These are phyloP conservation scores for Parastagonospora nodorum DNA, from an alignment of 2,329 filamentous ascomycete species.

Conservation along the genomic window DNA sequence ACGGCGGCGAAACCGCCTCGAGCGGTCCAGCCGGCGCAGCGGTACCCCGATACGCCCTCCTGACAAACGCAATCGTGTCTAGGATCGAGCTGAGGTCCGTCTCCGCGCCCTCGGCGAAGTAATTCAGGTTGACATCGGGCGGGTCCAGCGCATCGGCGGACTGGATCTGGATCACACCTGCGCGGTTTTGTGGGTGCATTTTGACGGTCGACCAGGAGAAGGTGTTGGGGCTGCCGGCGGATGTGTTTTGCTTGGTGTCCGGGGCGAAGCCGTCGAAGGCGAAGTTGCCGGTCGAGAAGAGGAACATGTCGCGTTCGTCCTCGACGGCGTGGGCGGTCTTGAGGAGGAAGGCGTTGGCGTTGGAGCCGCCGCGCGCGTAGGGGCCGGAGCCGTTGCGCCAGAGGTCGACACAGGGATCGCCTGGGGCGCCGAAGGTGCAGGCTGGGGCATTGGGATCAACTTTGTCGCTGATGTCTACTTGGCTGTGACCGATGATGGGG, in stretches of 20 bases:
- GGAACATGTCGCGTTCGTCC: conserved; percentile 57
- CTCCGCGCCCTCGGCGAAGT: conserved; percentile 54
- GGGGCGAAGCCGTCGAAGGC: conserved; percentile 59
- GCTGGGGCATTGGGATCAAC: conserved; percentile 8
- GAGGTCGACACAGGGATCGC: conserved; percentile 22
- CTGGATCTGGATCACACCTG: conserved; percentile 63
- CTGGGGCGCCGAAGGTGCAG: conserved; percentile 25
- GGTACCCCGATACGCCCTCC: conserved; percentile 62
- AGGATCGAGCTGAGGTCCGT: conserved; percentile 57
- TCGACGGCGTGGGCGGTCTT: conserved; percentile 47
- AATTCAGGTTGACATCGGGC: conserved; percentile 57
- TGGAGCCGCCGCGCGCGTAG: conserved; percentile 51
- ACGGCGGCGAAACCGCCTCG: conserved; percentile 45
- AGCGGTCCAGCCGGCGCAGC: conserved; percentile 49
- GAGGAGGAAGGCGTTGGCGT: conserved; percentile 58
- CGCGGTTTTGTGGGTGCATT: conserved; percentile 64
- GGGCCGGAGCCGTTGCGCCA: conserved; percentile 23
- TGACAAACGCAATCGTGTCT: conserved; percentile 58
- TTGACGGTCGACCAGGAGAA: conserved; percentile 60
- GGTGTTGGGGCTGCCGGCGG: conserved; percentile 10
- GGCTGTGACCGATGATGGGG: conserved; percentile 58
- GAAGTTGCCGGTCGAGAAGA: conserved; percentile 54
- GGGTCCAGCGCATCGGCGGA: conserved; percentile 65
- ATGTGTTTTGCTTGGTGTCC: conserved; percentile 50
- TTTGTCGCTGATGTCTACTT: conserved; percentile 3